Evolutionary conservation across 495 filamentous ascomycete species (phyloP), one percentile per base, ranked within the genome.

Genomic region (Cairneyella variabilis): DNA sequence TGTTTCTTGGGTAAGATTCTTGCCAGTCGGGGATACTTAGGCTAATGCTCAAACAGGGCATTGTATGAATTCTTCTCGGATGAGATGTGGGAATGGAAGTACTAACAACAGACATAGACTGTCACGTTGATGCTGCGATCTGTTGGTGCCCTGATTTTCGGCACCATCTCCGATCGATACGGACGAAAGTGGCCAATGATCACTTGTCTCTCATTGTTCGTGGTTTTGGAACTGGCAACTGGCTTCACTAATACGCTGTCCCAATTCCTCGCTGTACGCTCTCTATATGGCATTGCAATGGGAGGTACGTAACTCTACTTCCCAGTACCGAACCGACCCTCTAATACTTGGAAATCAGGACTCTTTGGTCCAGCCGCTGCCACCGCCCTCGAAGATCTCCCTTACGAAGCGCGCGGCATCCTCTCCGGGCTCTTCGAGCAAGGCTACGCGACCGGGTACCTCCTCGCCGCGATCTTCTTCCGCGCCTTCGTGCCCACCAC

Each of bases 101-200:
- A 85, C 82, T 11, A 72, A 82, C 10, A 79, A 84, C 82, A 1
- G 88, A 84, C 26, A 88, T 90, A n/a, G 56, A 90, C 86, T 0
- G 69, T 90, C 27, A 88, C 85, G 0, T 69, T 91, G 32, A 71
- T 90, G 16, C 71, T 89, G 23, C 73, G 86, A 21, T 86, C 84
- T 41, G 67, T 89, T 18, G 88, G 88, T 6, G 85, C 85, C 3
- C 81, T 76, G 3, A 64, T 78, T 58, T 90, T 90, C 46, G 88
- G 88, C 30, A 71, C 90, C 17, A 80, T 83, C 0, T 84, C 83
- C 43, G 88, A 91, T 58, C 76, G 76, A 26, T 90, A 77, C 65
- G 86, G 87, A n/a, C 77, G 85, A 34, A 89, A 89, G 68, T 91
- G 84, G 80, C 86, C 87, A 3, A 87, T 90, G 83, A 79, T 90